phyloP scores from a whole-genome alignment of 148 eudicot species.

The Chenopodium formosanum region DNA sequence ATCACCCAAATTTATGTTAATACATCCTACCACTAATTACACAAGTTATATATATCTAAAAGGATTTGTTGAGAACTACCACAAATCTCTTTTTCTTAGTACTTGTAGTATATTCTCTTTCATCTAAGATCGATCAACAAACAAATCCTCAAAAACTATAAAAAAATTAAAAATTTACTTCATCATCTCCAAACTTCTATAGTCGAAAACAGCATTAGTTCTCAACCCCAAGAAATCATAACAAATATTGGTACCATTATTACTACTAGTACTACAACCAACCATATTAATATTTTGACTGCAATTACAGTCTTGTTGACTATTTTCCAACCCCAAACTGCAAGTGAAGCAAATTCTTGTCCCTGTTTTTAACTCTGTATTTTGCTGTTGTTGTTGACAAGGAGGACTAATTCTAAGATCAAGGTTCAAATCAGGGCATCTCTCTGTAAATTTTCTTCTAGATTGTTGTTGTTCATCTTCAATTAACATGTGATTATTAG shows the following conservation, averaged over 20 bases:
- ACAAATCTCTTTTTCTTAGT: slow-evolving; percentile 1
- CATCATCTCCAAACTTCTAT: slow-evolving; percentile 81
- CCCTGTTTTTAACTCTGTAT: slow-evolving; percentile 34
- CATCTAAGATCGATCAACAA: neutral
- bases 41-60: slow-evolving; percentile 19
- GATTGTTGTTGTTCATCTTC: slow-evolving; percentile 9
- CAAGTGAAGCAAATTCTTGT: slow-evolving; percentile 58
- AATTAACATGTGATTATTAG: neutral
- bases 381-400: slow-evolving; percentile 40
- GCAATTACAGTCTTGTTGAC: slow-evolving; percentile 67
- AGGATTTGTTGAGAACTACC: slow-evolving; percentile 21
- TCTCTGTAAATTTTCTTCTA: slow-evolving; percentile 19
- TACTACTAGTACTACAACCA: slow-evolving; percentile 29
- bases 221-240: slow-evolving; percentile 80
- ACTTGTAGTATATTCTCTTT: neutral
- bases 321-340: slow-evolving; percentile 56
- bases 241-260: slow-evolving; percentile 38
- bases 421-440: slow-evolving; percentile 77
- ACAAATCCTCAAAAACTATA: neutral
- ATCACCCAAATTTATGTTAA: slow-evolving; percentile 9
- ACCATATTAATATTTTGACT: slow-evolving; percentile 14
- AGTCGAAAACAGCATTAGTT: slow-evolving; percentile 54
- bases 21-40: slow-evolving; percentile 19
- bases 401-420: slow-evolving; percentile 90
- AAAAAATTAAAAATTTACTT: slow-evolving; percentile 30